These are phyloP conservation scores for Penicillium sp. DNA, from an alignment of 2,329 filamentous ascomycete genomes.

Conservation along the genomic window DNA sequence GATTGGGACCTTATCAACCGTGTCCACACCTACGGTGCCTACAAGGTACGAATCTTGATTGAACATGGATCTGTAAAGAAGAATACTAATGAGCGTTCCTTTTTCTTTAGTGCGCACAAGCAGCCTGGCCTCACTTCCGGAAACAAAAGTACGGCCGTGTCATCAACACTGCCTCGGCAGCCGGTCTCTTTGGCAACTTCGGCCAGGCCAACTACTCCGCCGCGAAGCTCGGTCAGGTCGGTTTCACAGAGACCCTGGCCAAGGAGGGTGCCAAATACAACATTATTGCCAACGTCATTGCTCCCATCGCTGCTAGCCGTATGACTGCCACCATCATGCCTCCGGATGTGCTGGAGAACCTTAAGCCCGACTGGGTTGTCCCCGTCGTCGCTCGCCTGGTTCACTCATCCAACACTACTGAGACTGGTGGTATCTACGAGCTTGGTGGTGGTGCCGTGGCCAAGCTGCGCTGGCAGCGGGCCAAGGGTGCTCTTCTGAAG, in stretches of 20 bases:
- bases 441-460: conserved; percentile 88
- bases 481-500: conserved; percentile 84
- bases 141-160: conserved; percentile 98
- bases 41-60: conserved; percentile 61
- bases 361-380: conserved; percentile 94
- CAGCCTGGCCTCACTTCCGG: conserved; percentile 95
- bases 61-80: background rate
- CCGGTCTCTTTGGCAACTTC: conserved; percentile 92
- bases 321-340: conserved; percentile 97
- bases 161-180: conserved; percentile 96
- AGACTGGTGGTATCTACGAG: conserved; percentile 91
- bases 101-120: conserved; percentile 67
- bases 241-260: conserved; percentile 95
- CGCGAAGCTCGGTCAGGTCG: conserved; percentile 91
- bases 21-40: conserved; percentile 90
- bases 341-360: conserved; percentile 79
- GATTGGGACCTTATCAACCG: conserved; percentile 96
- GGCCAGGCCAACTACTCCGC: conserved; percentile 97
- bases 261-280: conserved; percentile 99
- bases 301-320: conserved; percentile 89
- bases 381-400: conserved; percentile 86
- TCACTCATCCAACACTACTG: conserved; percentile 77
- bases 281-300: conserved; percentile 92
- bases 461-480: conserved; percentile 93
- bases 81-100: conserved; percentile 15